phyloP scores from a whole-genome alignment of 108 stramenopile genomes.

The Schizochytrium sp. region DNA sequence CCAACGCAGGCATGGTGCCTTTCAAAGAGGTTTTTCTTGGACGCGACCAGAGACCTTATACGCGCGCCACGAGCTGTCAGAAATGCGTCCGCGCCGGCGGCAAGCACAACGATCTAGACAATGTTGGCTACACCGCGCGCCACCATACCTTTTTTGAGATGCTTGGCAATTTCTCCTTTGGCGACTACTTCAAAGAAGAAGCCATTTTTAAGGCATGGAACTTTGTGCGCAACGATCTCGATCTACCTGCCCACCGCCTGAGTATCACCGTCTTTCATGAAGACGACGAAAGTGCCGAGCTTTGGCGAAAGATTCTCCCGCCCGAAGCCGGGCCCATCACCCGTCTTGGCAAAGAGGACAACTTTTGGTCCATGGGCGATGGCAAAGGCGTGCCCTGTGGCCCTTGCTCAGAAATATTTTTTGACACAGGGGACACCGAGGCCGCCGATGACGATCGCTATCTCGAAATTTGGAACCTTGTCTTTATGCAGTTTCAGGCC shows the following conservation, averaged over 20 bases:
- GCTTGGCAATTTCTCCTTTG: conserved; percentile 97
- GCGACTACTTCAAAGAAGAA: conserved; percentile 96
- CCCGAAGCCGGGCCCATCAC: conserved; percentile 34
- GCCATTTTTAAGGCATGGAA: conserved; percentile 92
- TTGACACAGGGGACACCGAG: conserved; percentile 85
- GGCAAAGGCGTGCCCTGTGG: conserved; percentile 88
- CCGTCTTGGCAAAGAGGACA: conserved; percentile 61
- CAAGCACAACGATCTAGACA: conserved; percentile 99
- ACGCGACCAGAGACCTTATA: conserved; percentile 64
- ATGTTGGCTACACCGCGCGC: conserved; percentile 97
- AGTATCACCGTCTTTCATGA: conserved; percentile 49
- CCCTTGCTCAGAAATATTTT: conserved; percentile 95
- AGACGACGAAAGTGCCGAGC: conserved; percentile 42
- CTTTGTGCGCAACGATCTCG: conserved; percentile 70
- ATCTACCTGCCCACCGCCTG: conserved; percentile 36
- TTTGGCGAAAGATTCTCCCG: conserved; percentile 43
- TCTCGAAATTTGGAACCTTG: conserved; percentile 96
- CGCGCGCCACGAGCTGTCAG: conserved; percentile 84
- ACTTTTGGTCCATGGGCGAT: conserved; percentile 99
- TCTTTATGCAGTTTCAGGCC: conserved; percentile 98
- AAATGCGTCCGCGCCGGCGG: conserved; percentile 99
- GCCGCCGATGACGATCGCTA: conserved; percentile 90
- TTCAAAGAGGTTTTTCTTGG: conserved; percentile 96
- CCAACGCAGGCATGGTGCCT: conserved; percentile 99
- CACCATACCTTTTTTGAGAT: conserved; percentile 99